Conservation (phyloP, 306 rosid genomes). For the Cicer chorassanicum region DNA sequence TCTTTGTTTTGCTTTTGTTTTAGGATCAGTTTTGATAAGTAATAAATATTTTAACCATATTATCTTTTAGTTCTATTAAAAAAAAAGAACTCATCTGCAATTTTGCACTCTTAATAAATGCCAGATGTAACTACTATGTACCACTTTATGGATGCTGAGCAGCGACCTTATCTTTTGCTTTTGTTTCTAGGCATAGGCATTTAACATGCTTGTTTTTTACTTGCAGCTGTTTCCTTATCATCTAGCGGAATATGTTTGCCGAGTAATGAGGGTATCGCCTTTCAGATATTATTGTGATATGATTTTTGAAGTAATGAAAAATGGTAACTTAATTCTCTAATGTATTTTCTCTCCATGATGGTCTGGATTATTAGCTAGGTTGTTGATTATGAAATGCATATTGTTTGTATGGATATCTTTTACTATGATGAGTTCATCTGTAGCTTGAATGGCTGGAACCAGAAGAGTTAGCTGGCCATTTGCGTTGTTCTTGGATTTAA, state of each 20-base stretch:
- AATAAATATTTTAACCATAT: slow-evolving; percentile 8
- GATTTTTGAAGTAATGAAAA: slow-evolving; percentile 96
- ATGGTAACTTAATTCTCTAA: slow-evolving; percentile 66
- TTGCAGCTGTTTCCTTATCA: slow-evolving; percentile 98
- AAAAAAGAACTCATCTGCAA: slow-evolving; percentile 6
- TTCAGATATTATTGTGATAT: slow-evolving; percentile 98
- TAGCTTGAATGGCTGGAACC: slow-evolving; percentile 27
- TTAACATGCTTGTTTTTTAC: slow-evolving; percentile 49
- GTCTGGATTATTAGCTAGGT: slow-evolving; percentile 26
- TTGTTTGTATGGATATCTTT: slow-evolving; percentile 23
- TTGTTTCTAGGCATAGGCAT: slow-evolving; percentile 39
- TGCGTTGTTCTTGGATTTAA: slow-evolving; percentile 5
- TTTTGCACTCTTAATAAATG: neutral
- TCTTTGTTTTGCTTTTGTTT: slow-evolving; percentile 23
- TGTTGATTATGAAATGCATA: slow-evolving; percentile 32
- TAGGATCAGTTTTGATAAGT: neutral
- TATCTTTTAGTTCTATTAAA: neutral
- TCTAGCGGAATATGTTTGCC: slow-evolving; percentile 92
- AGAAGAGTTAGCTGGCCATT: slow-evolving; percentile 23
- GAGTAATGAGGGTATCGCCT: slow-evolving; percentile 94
- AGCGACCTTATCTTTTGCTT: slow-evolving; percentile 33
- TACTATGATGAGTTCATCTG: neutral
- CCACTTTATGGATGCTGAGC: slow-evolving; percentile 8
- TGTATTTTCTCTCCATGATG: slow-evolving; percentile 34
- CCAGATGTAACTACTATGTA: slow-evolving; percentile 1